Conservation (phyloP, 2,329 filamentous ascomycete genomes). For the Periglandula ipomoeae region DNA sequence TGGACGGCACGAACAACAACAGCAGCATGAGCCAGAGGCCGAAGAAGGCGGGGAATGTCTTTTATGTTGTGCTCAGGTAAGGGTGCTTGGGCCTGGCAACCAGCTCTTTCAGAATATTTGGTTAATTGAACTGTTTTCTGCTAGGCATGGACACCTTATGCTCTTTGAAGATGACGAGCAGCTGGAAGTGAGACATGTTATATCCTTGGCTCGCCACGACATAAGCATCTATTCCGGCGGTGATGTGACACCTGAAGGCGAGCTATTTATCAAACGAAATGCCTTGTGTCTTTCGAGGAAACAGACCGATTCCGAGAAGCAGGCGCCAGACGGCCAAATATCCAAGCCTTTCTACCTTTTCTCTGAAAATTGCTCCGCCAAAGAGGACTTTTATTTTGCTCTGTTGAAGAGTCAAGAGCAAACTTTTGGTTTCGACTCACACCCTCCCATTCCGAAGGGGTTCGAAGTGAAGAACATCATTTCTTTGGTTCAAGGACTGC, state of each 20-base stretch:
- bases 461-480: slow-evolving; percentile 86
- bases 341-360: slow-evolving; percentile 90
- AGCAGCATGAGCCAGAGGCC: slow-evolving; percentile 42
- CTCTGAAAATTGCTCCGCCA: slow-evolving; percentile 89
- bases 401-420: slow-evolving; percentile 77
- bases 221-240: slow-evolving; percentile 79
- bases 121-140: slow-evolving; percentile 1
- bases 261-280: slow-evolving; percentile 92
- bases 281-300: slow-evolving; percentile 73
- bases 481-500: slow-evolving; percentile 77
- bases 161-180: slow-evolving; percentile 94
- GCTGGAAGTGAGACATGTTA: slow-evolving; percentile 90
- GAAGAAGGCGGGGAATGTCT: slow-evolving; percentile 72
- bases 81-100: not conserved
- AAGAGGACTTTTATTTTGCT: slow-evolving; percentile 97
- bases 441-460: slow-evolving; percentile 58
- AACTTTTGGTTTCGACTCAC: slow-evolving; percentile 42
- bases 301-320: slow-evolving; percentile 39
- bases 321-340: slow-evolving; percentile 41
- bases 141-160: slow-evolving; percentile 88
- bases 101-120: not conserved
- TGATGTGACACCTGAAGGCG: slow-evolving; percentile 72
- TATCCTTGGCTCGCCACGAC: slow-evolving; percentile 81
- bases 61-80: slow-evolving; percentile 83
- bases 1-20: slow-evolving; percentile 39